Base-by-base conservation (phyloP, 2,329 filamentous ascomycete species). In the Rachicladosporium sp. region DNA sequence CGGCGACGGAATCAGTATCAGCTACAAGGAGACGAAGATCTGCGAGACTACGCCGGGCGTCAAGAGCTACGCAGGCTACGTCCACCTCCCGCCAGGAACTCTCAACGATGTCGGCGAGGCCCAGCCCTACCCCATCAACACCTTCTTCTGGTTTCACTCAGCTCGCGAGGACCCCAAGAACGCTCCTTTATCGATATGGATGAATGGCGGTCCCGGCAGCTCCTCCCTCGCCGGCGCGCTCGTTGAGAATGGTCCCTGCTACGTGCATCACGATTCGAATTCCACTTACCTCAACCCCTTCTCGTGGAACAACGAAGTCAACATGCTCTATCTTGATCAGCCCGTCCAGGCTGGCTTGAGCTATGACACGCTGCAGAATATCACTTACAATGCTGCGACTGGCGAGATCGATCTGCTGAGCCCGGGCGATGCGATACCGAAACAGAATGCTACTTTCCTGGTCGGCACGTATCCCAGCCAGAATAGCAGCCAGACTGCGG, bases 61-160 rank as follows among this genome's bases (percentile, higher is more conserved):
- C 33, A 69, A 65, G 46, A 69, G 67, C 27, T 81, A 76, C 56
- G 68, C 70, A 0, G 74, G 75, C 29, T 78, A 77, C 46, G 68
- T 78, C 10, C 68, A 73, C 53, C 63, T 78, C 3, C 71, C 71
- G 2, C 64, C 67, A 2, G 63, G 62, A 21, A 59, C 65, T 4
- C 47, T 62, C n/a, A 52, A 56, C 11, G 59, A 62, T 29, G 44
- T 56, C 1, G 54, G 54, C 6, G 43, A 49, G 51, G 66, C 70
- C 44, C 57, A 65, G n/a, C 35, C 31, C 9, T 72, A 71, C 42
- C 60, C 67, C 5, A 71, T 74, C 42, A 73, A 74, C 48, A 75
- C 69, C 15, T 77, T 75, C 52, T 78, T 78, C 52, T 74, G 72
- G 70, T 78, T 74, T 50, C 76, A 78, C 46, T 71, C 76, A 44